A percentile compares a stretch with the other conserved stretches of the same genome.
These are phyloP conservation scores for Diaporthe ilicicola DNA, from an alignment of 2,329 filamentous ascomycete species.

Conservation along the genomic window DNA sequence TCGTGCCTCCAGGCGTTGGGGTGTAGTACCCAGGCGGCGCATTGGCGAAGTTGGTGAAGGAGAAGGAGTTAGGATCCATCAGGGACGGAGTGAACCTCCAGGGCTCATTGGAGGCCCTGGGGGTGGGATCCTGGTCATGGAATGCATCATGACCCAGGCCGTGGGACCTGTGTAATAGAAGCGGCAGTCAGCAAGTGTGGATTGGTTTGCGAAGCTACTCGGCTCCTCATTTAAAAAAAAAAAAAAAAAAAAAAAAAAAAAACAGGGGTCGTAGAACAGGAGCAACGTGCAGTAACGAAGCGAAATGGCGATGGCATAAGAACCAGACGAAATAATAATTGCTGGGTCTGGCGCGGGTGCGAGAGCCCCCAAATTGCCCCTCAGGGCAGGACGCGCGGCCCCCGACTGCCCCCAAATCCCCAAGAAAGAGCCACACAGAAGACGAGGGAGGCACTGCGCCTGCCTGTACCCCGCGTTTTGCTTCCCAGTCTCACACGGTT, in stretches of 20 bases:
- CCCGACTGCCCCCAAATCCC: slow-evolving; percentile 3
- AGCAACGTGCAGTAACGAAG: too few relatives aligned
- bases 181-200: not conserved
- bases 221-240: not conserved
- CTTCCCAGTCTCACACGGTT: not conserved
- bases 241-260: not conserved
- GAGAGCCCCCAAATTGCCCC: not conserved
- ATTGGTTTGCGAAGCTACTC: not conserved
- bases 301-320: too few relatives aligned
- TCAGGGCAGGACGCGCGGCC: not conserved
- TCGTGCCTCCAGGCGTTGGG: slow-evolving; percentile 82
- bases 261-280: not conserved
- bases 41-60: slow-evolving; percentile 81
- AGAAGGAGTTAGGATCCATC: slow-evolving; percentile 84
- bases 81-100: slow-evolving; percentile 91
- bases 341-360: not conserved
- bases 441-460: not conserved
- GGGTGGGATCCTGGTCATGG: slow-evolving; percentile 82
- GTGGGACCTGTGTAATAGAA: slow-evolving; percentile 52
- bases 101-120: slow-evolving; percentile 79
- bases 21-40: slow-evolving; percentile 87
- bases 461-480: slow-evolving; percentile 17
- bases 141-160: slow-evolving; percentile 54
- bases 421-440: slow-evolving; percentile 26
- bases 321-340: not conserved